phyloP scores from a whole-genome alignment of 169 alveolate species.

The Perkinsus chesapeaki region DNA sequence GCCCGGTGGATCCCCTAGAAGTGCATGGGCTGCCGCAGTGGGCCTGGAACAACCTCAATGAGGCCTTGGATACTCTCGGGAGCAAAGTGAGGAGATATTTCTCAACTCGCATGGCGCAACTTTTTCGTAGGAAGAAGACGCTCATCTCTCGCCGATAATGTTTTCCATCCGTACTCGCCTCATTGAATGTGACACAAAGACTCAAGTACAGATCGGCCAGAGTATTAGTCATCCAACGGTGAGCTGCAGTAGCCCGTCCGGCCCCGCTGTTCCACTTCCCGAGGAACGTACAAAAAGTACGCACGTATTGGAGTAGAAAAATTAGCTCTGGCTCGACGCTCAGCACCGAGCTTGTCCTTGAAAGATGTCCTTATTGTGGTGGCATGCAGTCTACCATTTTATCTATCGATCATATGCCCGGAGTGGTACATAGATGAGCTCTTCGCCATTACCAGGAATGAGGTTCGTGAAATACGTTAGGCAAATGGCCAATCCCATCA shows the following conservation, averaged over 20 bases:
- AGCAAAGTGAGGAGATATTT: background rate
- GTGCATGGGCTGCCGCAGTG: background rate
- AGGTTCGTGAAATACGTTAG: no score
- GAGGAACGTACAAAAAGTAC: no score
- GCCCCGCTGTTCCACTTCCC: background rate
- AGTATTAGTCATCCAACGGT: no score
- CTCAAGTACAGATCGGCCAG: no score
- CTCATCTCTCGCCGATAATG: background rate
- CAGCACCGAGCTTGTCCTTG: background rate
- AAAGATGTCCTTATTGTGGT: background rate
- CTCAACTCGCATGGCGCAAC: background rate
- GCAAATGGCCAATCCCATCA: no score
- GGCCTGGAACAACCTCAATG: background rate
- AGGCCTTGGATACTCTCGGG: background rate
- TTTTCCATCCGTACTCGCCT: background rate
- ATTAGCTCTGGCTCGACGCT: no score
- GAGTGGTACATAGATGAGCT: slow-evolving; percentile 37
- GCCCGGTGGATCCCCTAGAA: background rate
- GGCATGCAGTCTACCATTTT: background rate
- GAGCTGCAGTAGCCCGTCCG: no score
- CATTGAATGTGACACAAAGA: no score
- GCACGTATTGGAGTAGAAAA: no score
- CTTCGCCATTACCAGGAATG: slow-evolving; percentile 32
- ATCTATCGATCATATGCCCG: background rate
- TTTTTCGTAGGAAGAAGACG: background rate